Evolutionary conservation across 148 eudicot genomes (phyloP).

Genomic region (Selenicereus undatus): DNA sequence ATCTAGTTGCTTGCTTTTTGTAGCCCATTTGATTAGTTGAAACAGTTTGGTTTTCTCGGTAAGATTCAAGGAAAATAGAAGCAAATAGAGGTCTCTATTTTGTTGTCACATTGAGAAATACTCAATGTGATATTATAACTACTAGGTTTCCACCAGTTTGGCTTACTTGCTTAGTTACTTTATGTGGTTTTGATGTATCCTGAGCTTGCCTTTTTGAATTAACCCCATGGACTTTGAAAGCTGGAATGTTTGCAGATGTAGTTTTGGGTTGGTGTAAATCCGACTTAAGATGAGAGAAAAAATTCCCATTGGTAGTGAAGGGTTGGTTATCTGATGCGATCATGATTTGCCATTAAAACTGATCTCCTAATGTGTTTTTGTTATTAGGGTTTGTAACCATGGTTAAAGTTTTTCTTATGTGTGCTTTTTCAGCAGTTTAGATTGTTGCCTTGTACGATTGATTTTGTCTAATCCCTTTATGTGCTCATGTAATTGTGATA

Average conservation of each 20-base stretch:
- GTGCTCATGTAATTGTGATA: not conserved
- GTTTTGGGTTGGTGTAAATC: not conserved
- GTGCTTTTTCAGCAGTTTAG: not conserved
- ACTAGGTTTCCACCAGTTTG: not conserved
- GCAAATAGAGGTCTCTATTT: not conserved
- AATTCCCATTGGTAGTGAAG: no score
- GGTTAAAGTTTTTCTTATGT: not conserved
- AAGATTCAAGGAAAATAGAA: not conserved
- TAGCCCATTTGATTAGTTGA: not conserved
- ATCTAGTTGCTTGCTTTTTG: not conserved
- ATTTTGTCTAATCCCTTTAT: not conserved
- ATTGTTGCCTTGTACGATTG: not conserved
- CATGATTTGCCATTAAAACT: not conserved
- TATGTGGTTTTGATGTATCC: not conserved
- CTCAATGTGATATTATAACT: not conserved
- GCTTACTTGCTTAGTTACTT: not conserved
- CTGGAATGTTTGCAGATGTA: not conserved
- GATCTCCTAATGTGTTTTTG: not conserved
- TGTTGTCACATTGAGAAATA: not conserved
- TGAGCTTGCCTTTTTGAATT: no score
- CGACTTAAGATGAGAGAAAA: no score
- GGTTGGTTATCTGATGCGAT: not conserved
- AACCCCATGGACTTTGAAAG: not conserved
- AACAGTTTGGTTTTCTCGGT: not conserved
- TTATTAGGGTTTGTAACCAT: not conserved